Percentiles rank a stretch among this genome's conserved stretches.
Conservation (phyloP, 2,329 filamentous ascomycete genomes). For the Claviceps fusiformis region DNA sequence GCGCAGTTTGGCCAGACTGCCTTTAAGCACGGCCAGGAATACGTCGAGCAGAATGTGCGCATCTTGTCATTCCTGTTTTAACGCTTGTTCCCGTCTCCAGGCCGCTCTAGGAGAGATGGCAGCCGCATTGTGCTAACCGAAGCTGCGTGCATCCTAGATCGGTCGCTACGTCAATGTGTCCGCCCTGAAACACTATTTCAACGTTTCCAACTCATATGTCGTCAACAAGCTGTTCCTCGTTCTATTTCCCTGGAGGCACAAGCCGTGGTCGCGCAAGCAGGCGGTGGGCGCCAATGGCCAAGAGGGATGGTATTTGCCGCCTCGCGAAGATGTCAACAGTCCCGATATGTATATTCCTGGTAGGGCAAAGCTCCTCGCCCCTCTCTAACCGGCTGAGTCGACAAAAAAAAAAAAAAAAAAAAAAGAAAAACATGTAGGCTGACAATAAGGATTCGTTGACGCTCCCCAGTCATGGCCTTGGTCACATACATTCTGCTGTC, state of each 20-base stretch:
- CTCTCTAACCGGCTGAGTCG: too few relatives aligned
- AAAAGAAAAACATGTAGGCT: conserved; percentile 6
- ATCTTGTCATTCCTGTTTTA: not conserved
- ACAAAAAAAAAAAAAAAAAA: too few relatives aligned
- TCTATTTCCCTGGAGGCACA: conserved; percentile 94
- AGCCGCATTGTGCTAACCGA: conserved; percentile 7
- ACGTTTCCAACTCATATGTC: conserved; percentile 95
- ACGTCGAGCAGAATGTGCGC: conserved; percentile 85
- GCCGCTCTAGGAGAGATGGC: not conserved
- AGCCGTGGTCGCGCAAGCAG: conserved; percentile 91
- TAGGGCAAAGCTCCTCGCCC: conserved; percentile 14
- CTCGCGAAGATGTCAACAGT: conserved; percentile 89
- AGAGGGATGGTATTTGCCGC: conserved; percentile 72
- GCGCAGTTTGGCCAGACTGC: conserved; percentile 89
- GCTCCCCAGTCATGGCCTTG: conserved; percentile 63
- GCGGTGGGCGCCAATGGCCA: conserved; percentile 55
- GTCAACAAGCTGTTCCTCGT: conserved; percentile 86
- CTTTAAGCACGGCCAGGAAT: conserved; percentile 82
- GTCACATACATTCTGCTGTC: conserved; percentile 95
- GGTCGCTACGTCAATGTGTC: conserved; percentile 77
- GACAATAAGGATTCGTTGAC: conserved; percentile 5
- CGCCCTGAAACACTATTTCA: conserved; percentile 97
- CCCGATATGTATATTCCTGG: conserved; percentile 97
- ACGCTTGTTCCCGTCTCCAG: not conserved
- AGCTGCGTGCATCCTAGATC: conserved; percentile 22